phyloP scores from a whole-genome alignment of 805 yeast species.

The Lipomyces yamadae region DNA sequence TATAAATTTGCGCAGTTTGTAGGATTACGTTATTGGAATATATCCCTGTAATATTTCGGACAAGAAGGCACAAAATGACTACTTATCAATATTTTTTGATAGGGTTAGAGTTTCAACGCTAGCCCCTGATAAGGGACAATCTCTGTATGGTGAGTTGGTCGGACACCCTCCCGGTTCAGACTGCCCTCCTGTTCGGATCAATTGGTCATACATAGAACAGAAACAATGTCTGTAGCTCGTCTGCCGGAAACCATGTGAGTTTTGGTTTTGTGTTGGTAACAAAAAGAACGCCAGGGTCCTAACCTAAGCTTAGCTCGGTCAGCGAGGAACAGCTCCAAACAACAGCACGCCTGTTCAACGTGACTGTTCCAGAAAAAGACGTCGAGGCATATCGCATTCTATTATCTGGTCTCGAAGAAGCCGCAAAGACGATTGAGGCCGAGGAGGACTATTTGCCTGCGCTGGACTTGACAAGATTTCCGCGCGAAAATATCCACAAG shows the following conservation, averaged over 20 bases:
- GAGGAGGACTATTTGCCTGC: slow-evolving; percentile 44
- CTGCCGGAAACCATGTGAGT: slow-evolving; percentile 23
- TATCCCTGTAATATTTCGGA: neutral
- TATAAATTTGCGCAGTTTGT: neutral
- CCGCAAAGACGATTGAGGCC: slow-evolving; percentile 20
- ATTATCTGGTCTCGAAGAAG: slow-evolving; percentile 32
- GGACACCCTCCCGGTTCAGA: neutral
- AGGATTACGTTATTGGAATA: neutral
- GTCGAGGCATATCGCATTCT: slow-evolving; percentile 29
- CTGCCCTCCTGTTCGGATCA: neutral
- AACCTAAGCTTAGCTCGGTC: slow-evolving; percentile 20
- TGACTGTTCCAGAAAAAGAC: slow-evolving; percentile 27
- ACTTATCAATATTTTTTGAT: neutral
- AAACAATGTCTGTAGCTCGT: slow-evolving; percentile 18
- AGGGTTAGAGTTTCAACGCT: neutral
- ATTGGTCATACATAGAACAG: neutral
- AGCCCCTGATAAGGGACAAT: neutral
- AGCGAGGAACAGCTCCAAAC: slow-evolving; percentile 24
- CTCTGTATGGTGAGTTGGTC: too few relatives aligned
- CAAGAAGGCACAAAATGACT: too few relatives aligned
- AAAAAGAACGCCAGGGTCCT: neutral
- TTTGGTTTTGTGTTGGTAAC: neutral
- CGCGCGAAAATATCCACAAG: slow-evolving; percentile 44
- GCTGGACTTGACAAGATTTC: slow-evolving; percentile 45
- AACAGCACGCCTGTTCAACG: slow-evolving; percentile 19